Evolutionary conservation across 257 asterid species (phyloP), one percentile per base, ranked within the genome.

Genomic region (Handroanthus guayacan): DNA sequence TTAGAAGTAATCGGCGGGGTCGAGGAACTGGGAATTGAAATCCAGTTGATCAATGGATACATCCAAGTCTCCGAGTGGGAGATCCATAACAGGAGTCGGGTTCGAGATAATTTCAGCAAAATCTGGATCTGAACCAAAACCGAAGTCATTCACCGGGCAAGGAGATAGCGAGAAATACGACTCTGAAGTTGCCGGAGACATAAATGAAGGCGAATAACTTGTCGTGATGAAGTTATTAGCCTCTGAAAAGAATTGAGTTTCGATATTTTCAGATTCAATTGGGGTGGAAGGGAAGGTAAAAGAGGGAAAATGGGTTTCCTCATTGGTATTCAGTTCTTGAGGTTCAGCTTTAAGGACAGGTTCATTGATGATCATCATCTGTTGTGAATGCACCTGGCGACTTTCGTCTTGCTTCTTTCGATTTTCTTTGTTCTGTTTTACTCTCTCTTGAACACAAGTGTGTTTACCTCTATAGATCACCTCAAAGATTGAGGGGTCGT

Each of bases 391-490:
- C 11, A 31, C 70, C 31, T 64, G 82, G 8, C 64, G 62, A 52
- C 61, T 77, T 16, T 75, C 75, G 47, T 78, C 68, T 62, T 67
- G 71, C 62, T 69, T 75, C 54, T 66, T 69, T 43, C 10, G 55
- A n/a, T 45, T 63, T 36, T 74, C 82, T 36, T 77, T 76, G 20
- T 75, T 77, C 56, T 62, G 78, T 65, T 84, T 73, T 9, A 69
- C 37, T 36, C 71, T 83, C 72, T 82, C 85, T 45, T 67, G 90
- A 58, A 71, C 71, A 34, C 97, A 90, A 50, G 81, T 87, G 56
- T 94, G 97, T 41, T 80, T 88, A 56, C 97, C 98, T 76, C 68
- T 84, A 34, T 94, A 94, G 3, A 68, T 80, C n/a, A 90, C 84
- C 80, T 92, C 96, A n/a, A 84, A 67, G 9, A 84, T 3, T 0